These are phyloP conservation scores for Zea mays DNA, from an alignment of 176 grass and related monocot genomes.

Conservation along the genomic window DNA sequence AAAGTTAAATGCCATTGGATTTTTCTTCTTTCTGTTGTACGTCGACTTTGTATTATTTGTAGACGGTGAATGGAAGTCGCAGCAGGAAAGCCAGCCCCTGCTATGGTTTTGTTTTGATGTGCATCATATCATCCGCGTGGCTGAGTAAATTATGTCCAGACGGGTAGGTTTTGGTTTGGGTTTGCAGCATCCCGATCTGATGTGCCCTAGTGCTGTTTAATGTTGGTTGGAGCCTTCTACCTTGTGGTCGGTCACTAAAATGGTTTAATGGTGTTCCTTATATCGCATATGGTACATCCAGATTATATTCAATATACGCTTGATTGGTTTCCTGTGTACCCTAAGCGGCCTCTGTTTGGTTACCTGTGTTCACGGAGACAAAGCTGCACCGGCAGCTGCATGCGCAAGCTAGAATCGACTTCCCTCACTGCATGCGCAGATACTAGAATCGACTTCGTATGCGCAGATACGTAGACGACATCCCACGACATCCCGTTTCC, in stretches of 20 bases:
- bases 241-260: not conserved
- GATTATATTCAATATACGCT: not conserved
- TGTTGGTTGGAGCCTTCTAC: not conserved
- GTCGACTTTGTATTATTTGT: conserved; percentile 57
- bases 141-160: not conserved
- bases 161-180: not conserved
- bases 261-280: not conserved
- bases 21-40: conserved; percentile 38
- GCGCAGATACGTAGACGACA: too few relatives aligned
- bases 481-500: too few relatives aligned
- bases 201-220: not conserved
- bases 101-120: not conserved
- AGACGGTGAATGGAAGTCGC: conserved; percentile 52
- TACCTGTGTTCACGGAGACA: too few relatives aligned
- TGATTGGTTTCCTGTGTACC: too few relatives aligned
- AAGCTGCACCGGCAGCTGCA: too few relatives aligned
- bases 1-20: conserved; percentile 49
- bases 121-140: not conserved
- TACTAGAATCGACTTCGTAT: too few relatives aligned
- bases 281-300: not conserved
- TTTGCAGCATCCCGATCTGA: not conserved
- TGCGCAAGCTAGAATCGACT: too few relatives aligned
- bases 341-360: too few relatives aligned
- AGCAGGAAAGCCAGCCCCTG: conserved; percentile 32
- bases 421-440: too few relatives aligned